A percentile compares a stretch with the other conserved stretches of the same genome.
Conservation (phyloP, 2,329 filamentous ascomycete species). For the Pseudogymnoascus sp. region DNA sequence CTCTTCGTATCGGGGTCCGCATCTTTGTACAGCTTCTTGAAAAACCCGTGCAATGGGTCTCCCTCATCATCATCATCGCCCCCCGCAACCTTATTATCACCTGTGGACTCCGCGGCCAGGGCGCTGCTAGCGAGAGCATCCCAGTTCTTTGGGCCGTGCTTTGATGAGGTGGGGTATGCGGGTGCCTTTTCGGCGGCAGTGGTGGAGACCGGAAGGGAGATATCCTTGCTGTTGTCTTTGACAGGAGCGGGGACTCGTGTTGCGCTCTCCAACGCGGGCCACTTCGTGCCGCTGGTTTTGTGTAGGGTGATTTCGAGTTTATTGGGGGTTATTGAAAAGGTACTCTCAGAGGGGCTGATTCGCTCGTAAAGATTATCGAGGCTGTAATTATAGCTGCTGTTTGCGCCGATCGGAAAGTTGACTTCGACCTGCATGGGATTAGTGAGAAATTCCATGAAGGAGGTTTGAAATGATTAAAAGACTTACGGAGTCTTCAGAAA, state of each 20-base stretch:
- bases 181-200: conserved; percentile 14
- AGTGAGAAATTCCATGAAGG: neutral
- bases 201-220: neutral
- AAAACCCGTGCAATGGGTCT: conserved; percentile 70
- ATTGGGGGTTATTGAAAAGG: conserved; percentile 58
- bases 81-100: conserved; percentile 33
- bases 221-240: conserved; percentile 8
- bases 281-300: conserved; percentile 50
- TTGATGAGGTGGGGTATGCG: conserved; percentile 79
- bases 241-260: neutral
- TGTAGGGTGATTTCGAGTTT: conserved; percentile 72
- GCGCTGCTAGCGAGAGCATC: conserved; percentile 59
- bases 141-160: conserved; percentile 81
- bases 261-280: conserved; percentile 21
- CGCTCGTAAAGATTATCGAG: conserved; percentile 59
- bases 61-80: conserved; percentile 51
- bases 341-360: conserved; percentile 55
- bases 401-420: conserved; percentile 47
- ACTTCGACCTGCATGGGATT: conserved; percentile 39
- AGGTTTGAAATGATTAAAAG: conserved; percentile 13
- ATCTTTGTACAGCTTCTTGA: conserved; percentile 77
- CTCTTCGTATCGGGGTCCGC: conserved; percentile 72
- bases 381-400: conserved; percentile 47
- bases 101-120: conserved; percentile 30
- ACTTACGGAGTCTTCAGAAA: conserved; percentile 20